These are phyloP conservation scores for Dichomitus squalens DNA, from an alignment of 1,284 basidiomycete genomes.

Conservation along the genomic window DNA sequence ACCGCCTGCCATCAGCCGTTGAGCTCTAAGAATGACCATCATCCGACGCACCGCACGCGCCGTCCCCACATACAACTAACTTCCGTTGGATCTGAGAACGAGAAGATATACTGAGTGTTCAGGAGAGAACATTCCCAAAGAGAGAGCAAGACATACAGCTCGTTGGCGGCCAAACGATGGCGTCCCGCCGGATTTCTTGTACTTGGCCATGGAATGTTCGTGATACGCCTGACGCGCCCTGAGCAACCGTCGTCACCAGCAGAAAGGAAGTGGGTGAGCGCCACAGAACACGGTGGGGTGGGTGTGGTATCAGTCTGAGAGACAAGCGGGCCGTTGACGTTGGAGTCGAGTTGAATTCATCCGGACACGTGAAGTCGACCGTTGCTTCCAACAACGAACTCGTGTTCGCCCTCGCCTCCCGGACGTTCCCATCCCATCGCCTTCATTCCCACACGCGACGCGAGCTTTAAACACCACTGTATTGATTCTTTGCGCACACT, in stretches of 20 bases:
- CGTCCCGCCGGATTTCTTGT: conserved; percentile 30
- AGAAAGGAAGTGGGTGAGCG: neutral
- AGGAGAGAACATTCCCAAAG: neutral
- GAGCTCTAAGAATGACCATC: conserved; percentile 2
- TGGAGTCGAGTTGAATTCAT: neutral
- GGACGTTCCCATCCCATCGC: neutral
- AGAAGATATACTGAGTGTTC: neutral
- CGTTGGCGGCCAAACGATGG: conserved; percentile 32
- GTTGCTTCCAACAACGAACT: conserved; percentile 4
- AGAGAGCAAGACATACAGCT: conserved; percentile 11
- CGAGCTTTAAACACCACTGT: neutral
- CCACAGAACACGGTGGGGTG: neutral
- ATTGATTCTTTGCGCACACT: neutral
- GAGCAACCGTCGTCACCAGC: too few relatives aligned
- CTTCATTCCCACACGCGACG: neutral
- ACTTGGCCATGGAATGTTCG: conserved; percentile 27
- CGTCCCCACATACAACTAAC: conserved; percentile 88
- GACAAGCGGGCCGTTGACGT: neutral
- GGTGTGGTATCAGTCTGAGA: neutral
- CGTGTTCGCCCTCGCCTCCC: neutral
- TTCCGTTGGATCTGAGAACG: conserved; percentile 59
- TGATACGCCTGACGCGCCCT: neutral
- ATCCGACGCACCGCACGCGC: conserved; percentile 75
- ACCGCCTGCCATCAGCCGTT: conserved; percentile 15
- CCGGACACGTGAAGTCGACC: conserved; percentile 7